Evolutionary conservation across 345 rosid genomes (phyloP), one percentile per base, ranked within the genome.

Genomic region (Laguncularia racemosa): DNA sequence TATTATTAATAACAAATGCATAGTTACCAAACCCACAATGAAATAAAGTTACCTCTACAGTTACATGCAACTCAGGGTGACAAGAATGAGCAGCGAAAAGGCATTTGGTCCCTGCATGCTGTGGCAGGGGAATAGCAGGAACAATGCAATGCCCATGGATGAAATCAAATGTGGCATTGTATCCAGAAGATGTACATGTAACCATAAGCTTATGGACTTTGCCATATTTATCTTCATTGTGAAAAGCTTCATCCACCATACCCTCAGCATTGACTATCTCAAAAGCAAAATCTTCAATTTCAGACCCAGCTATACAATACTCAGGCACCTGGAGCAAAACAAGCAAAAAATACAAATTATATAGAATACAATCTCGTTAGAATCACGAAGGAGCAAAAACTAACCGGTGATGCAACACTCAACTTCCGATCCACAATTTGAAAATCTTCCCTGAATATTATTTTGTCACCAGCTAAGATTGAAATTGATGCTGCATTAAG

Each of bases 241-340:
- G 81, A 57, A 84, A 61, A 38, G 59, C 62, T 20, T 52, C 52
- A 67, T 84, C 95, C 48, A 75, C 23, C 17, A 20, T 44, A 46
- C 84, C 95, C 20, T 64, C 44, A 1, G 74, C 55, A 57, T 86
- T 65, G 13, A 71, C 78, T 40, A 86, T 74, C 67, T 63, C 57
- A 23, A 86, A 86, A 13, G 57, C 56, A 13, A 80, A 26, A 67
- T 76, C 62, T 68, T 67, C 69, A 38, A 82, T 76, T 18, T 40
- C 63, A 28, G 84, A 78, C 55, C 88, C 84, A 58, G 80, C 74
- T 49, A 50, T 18, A 57, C 74, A 76, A 44, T 13, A 44, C 50
- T 56, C 56, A 0, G 83, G 88, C 15, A 82, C 67, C 88, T 86
- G 64, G 16, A 26, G 61, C 28, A 50, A 44, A 20, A 67, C 50